Evolutionary conservation across 441 rosid species (phyloP).

Genomic region (Dalechampia spathulata): DNA sequence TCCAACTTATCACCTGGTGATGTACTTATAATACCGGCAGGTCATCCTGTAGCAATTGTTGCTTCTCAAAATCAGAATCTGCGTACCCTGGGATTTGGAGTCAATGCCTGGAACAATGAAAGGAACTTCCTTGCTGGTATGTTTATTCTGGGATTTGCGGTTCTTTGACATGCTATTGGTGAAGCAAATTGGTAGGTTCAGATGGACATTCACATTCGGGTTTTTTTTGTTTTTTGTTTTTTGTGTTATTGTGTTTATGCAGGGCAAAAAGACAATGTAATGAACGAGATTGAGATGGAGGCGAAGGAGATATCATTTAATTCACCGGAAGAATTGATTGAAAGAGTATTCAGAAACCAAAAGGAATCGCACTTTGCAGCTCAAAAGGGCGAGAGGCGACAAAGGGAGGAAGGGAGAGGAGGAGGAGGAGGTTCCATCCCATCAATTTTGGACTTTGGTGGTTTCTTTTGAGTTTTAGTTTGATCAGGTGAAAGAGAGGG

Average conservation of each 20-base stretch:
- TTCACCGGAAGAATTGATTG: constrained; percentile 24
- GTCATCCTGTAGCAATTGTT: constrained; percentile 33
- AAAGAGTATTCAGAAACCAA: constrained; percentile 38
- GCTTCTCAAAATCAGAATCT: constrained; percentile 27
- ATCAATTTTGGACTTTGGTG: constrained; percentile 12
- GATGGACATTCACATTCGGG: too few relatives aligned
- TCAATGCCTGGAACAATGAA: constrained; percentile 29
- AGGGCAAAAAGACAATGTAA: constrained; percentile 31
- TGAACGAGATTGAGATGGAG: constrained; percentile 29
- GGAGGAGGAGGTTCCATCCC: too few relatives aligned
- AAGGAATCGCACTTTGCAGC: constrained; percentile 33
- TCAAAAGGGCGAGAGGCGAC: background rate
- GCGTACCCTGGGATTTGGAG: constrained; percentile 28
- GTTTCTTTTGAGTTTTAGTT: constrained; percentile 18
- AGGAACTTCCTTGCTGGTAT: constrained; percentile 62
- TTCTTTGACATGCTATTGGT: too few relatives aligned
- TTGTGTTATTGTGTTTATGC: too few relatives aligned
- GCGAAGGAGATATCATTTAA: constrained; percentile 39
- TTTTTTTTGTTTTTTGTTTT: too few relatives aligned
- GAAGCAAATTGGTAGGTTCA: too few relatives aligned
- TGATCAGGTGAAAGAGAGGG: background rate
- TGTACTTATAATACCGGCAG: constrained; percentile 36
- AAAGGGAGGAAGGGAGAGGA: constrained; percentile 9
- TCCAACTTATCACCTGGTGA: constrained; percentile 42
- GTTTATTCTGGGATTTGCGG: too few relatives aligned